Evolutionary conservation across 2,329 filamentous ascomycete genomes (phyloP), one percentile per base, ranked within the genome.

Genomic region (Podosphaera fusca): DNA sequence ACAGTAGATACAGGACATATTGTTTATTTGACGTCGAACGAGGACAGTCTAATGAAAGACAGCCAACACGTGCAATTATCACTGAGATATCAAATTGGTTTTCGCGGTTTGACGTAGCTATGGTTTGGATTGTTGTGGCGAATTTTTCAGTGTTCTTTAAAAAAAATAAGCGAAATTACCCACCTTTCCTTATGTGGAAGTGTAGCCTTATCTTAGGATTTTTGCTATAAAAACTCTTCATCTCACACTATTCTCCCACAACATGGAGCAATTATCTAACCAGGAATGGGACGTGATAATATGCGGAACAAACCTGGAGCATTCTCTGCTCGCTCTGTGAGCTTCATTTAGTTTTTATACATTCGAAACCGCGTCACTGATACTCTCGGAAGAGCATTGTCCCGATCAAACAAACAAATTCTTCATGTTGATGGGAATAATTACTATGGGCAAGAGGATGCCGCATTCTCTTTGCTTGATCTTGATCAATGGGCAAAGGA

Each of bases 371-470:
- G 72, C 68, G 80, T 81, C 84, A 85, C 83, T 86, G 79, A 87
- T 81, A 70, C 71, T 83, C 77, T 67, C 66, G 69, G 70, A 63
- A 96, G 90, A 77, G 85, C 90, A 65, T 77, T 96, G 64, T 96
- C 90, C 63, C 84, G 89, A 67, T 94, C 88, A 60, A 83, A 82
- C 67, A 94, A 94, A 75, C 92, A 87, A 65, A 79, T 95, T 62
- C 78, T 96, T 59, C 90, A 96, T 69, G 74, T 95, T 67, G 90
- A 96, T 68, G 77, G 79, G 61, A 89, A 94, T 71, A 76, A 81
- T 60, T 94, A 87, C 70, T 96, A 96, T 71, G 90, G 90, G 64
- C 85, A 85, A 56, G 69, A 82, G 45, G 87, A 95, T 67, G 88
- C 90, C 60, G 87, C 87, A 1, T 78, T 96, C 62, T 92, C 82